Evolutionary conservation across 176 grass and related monocot species (phyloP).

Genomic region (Guadua angustifolia): DNA sequence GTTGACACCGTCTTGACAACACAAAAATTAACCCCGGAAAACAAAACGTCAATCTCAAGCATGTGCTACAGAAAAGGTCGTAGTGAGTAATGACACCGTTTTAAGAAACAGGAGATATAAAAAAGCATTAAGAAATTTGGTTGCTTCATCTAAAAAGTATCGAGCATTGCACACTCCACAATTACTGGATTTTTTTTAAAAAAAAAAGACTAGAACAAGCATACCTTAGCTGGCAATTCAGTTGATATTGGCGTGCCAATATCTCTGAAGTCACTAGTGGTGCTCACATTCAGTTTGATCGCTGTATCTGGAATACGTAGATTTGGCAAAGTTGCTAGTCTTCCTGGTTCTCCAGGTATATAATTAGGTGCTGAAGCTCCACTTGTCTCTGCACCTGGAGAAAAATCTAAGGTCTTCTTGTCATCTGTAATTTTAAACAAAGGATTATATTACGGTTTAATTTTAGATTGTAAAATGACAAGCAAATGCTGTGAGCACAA

Average conservation of each 20-base stretch:
- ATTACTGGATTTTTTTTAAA: background rate
- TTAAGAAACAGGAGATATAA: constrained; percentile 1
- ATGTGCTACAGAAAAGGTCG: background rate
- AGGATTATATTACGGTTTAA: background rate
- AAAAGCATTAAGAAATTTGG: constrained; percentile 5
- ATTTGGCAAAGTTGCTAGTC: constrained; percentile 40
- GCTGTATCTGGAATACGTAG: constrained; percentile 40
- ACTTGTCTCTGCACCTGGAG: constrained; percentile 46
- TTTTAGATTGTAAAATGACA: constrained; percentile 6
- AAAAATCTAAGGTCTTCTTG: constrained; percentile 31
- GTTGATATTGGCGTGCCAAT: constrained; percentile 43
- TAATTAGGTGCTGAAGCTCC: constrained; percentile 41
- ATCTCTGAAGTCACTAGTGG: constrained; percentile 52
- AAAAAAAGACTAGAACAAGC: constrained; percentile 26
- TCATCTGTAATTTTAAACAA: constrained; percentile 34
- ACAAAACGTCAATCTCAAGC: background rate
- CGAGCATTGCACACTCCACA: background rate
- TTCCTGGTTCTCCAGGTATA: constrained; percentile 48
- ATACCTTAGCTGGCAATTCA: constrained; percentile 65
- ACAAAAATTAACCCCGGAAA: background rate
- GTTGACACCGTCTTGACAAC: background rate
- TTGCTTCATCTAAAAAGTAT: background rate
- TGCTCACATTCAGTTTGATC: constrained; percentile 47
- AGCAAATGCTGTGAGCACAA: background rate
- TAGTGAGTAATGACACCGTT: background rate